Conservation (phyloP, 2,329 filamentous ascomycete genomes). For the Fusarium gaditjirri region DNA sequence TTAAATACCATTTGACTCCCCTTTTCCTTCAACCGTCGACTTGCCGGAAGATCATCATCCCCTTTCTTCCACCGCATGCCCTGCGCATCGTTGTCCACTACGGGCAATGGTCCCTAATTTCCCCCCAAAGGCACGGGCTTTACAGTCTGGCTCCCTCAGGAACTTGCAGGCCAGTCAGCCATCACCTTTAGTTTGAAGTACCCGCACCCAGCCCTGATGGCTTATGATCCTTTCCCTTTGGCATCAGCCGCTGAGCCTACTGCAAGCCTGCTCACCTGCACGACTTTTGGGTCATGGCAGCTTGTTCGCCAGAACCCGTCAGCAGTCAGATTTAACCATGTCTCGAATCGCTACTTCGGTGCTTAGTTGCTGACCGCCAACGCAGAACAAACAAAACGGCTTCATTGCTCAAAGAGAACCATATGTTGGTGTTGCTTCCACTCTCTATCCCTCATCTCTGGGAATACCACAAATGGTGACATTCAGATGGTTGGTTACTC, state of each 20-base stretch:
- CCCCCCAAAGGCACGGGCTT: constrained; percentile 31
- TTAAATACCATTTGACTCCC: constrained; percentile 18
- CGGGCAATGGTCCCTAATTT: constrained; percentile 35
- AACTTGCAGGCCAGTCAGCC: constrained; percentile 24
- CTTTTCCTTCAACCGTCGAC: constrained; percentile 16
- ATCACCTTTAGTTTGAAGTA: constrained; percentile 18
- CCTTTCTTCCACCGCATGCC: constrained; percentile 26
- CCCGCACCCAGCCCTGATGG: constrained; percentile 41
- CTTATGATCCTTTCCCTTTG: constrained; percentile 42
- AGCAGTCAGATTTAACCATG: constrained; percentile 43
- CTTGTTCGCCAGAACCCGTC: constrained; percentile 1
- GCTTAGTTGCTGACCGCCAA: constrained; percentile 36
- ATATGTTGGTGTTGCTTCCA: constrained; percentile 14
- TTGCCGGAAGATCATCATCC: constrained; percentile 26
- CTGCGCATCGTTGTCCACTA: constrained; percentile 26
- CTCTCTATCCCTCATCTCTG: neutral
- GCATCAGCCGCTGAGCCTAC: constrained; percentile 39
- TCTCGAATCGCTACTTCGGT: constrained; percentile 9
- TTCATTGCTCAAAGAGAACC: neutral
- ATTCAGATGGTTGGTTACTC: constrained; percentile 14
- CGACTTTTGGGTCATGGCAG: constrained; percentile 21
- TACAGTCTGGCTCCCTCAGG: constrained; percentile 15
- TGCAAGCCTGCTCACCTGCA: constrained; percentile 35
- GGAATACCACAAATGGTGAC: constrained; percentile 4
- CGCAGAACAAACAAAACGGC: constrained; percentile 6